Conservation (phyloP, 2,329 filamentous ascomycete genomes). For the Beauveria scarabaeidicola region DNA sequence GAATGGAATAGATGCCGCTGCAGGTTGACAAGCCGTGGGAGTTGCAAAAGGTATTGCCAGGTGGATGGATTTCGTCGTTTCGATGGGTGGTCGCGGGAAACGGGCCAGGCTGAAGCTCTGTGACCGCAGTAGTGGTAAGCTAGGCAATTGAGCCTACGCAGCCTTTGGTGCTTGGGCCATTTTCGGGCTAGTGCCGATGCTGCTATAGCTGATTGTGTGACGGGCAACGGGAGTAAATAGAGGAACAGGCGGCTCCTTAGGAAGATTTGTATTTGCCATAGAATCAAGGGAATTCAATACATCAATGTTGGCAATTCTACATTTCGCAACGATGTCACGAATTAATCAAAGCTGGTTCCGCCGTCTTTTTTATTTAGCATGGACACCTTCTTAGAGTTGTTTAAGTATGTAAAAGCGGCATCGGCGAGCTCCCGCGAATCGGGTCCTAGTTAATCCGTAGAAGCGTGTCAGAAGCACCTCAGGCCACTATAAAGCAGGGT, state of each 20-base stretch:
- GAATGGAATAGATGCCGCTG: neutral
- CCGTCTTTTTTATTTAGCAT: neutral
- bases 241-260: neutral
- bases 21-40: neutral
- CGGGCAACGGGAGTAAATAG: neutral
- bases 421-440: neutral
- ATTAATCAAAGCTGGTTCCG: too few species aligned
- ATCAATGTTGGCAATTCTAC: too few species aligned
- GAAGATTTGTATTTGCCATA: too few species aligned
- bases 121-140: constrained; percentile 4
- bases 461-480: neutral
- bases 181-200: neutral
- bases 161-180: neutral
- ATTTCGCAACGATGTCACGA: too few species aligned
- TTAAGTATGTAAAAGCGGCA: neutral
- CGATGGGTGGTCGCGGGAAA: neutral
- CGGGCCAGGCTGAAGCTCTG: constrained; percentile 6
- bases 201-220: neutral
- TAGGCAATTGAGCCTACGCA: constrained; percentile 12
- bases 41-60: neutral
- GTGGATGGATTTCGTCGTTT: neutral
- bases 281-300: too few species aligned
- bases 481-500: neutral
- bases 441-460: constrained; percentile 9
- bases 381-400: neutral